These are phyloP conservation scores for Chloris gayana DNA, from an alignment of 176 grass and related monocot genomes.

Conservation along the genomic window DNA sequence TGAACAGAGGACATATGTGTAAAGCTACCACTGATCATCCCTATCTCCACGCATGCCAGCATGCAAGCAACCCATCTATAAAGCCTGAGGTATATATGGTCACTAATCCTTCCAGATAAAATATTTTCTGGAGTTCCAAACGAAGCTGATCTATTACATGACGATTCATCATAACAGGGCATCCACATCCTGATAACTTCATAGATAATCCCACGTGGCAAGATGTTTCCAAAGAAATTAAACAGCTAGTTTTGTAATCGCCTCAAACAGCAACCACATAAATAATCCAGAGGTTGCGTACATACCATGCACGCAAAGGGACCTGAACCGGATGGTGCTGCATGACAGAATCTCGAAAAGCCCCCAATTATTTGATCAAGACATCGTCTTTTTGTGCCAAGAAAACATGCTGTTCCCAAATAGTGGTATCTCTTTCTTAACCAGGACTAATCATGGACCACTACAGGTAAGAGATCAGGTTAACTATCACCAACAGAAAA, in stretches of 20 bases:
- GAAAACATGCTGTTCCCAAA: not conserved
- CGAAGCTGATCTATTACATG: not conserved
- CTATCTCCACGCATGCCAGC: not conserved
- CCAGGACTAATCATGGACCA: constrained; percentile 8
- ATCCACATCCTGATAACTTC: not conserved
- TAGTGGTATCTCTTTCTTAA: constrained; percentile 25
- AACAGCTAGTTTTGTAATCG: not conserved
- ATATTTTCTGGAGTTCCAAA: not conserved
- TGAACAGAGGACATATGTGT: not conserved
- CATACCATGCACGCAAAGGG: constrained; percentile 16
- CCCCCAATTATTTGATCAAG: constrained; percentile 40
- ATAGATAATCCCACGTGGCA: not conserved
- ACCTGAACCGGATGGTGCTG: not conserved
- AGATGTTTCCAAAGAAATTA: not conserved
- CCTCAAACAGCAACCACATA: not conserved
- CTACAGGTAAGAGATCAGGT: constrained; percentile 7
- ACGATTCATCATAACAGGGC: not conserved
- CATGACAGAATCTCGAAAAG: constrained; percentile 32
- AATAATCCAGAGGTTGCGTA: not conserved
- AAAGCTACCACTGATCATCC: not conserved
- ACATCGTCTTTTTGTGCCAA: constrained; percentile 19
- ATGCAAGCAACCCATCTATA: not conserved
- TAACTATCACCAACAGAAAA: not conserved
- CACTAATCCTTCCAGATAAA: not conserved
- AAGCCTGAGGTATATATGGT: not conserved